Conservation (phyloP, 108 stramenopile species). For the Cyclostephanos tholiformis region DNA sequence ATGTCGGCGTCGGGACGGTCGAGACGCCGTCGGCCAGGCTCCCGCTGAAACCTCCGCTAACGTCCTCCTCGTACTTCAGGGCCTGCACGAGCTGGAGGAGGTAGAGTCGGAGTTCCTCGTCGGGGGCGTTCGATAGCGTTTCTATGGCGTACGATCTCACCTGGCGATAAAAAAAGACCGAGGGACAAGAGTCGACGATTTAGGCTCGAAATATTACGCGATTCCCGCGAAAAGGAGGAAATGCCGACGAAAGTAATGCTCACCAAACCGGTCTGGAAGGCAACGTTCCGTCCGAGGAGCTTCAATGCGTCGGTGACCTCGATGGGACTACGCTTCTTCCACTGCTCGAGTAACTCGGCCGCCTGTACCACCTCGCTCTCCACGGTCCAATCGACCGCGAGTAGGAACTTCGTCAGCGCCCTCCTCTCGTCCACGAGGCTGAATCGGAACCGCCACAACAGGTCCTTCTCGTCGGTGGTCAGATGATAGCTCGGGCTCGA, state of each 20-base stretch:
- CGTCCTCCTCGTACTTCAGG: conserved; percentile 89
- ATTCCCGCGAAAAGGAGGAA: not conserved
- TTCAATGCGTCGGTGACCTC: conserved; percentile 97
- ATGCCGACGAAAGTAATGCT: not conserved
- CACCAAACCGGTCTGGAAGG: conserved; percentile 84
- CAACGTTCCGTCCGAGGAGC: conserved; percentile 91
- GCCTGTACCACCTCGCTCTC: conserved; percentile 95
- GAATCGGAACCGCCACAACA: conserved; percentile 96
- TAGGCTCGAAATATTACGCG: not conserved
- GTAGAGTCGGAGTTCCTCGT: conserved; percentile 94
- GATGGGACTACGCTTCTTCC: conserved; percentile 92
- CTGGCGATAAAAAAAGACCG: conserved; percentile 6
- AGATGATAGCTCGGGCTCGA: conserved; percentile 85
- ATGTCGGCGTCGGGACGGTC: conserved; percentile 9
- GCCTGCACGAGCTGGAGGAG: conserved; percentile 98
- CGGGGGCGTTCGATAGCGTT: conserved; percentile 85
- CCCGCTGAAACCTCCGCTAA: conserved; percentile 38
- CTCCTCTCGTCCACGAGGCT: conserved; percentile 91
- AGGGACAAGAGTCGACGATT: conserved; percentile 9
- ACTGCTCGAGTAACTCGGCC: conserved; percentile 91
- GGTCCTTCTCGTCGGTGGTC: conserved; percentile 88
- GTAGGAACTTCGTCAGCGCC: conserved; percentile 93
- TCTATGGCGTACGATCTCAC: conserved; percentile 96
- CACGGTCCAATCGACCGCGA: conserved; percentile 96
- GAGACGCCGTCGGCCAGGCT: conserved; percentile 15